A percentile compares a stretch with the other conserved stretches of the same genome.
These are phyloP conservation scores for Acacia melanoxylon DNA, from an alignment of 306 rosid genomes.

Conservation along the genomic window DNA sequence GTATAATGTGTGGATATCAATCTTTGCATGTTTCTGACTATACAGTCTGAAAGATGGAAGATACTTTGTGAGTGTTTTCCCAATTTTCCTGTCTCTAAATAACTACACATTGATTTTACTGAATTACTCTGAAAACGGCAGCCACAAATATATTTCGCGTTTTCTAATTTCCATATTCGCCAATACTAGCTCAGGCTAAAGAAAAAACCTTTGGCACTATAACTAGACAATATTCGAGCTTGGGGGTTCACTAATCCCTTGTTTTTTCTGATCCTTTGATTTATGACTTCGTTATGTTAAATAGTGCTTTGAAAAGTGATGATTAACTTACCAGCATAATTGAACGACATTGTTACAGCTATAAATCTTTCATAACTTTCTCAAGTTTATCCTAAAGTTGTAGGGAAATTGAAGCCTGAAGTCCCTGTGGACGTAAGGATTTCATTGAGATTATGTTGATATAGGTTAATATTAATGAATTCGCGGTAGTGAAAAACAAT, in stretches of 20 bases:
- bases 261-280: neutral
- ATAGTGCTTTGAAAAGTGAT: neutral
- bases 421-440: neutral
- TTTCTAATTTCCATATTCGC: neutral
- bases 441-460: neutral
- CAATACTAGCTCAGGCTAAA: neutral
- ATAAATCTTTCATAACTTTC: neutral
- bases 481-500: neutral
- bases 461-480: no score
- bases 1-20: neutral
- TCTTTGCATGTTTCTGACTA: neutral
- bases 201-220: neutral
- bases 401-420: neutral
- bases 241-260: neutral
- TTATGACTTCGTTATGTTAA: neutral
- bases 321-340: neutral
- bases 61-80: neutral
- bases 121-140: neutral
- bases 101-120: neutral
- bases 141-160: neutral
- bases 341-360: neutral
- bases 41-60: neutral
- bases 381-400: neutral
- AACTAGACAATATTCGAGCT: neutral
- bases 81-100: neutral